These are phyloP conservation scores for Elsinoe australis DNA, from an alignment of 2,329 filamentous ascomycete species.

Conservation along the genomic window DNA sequence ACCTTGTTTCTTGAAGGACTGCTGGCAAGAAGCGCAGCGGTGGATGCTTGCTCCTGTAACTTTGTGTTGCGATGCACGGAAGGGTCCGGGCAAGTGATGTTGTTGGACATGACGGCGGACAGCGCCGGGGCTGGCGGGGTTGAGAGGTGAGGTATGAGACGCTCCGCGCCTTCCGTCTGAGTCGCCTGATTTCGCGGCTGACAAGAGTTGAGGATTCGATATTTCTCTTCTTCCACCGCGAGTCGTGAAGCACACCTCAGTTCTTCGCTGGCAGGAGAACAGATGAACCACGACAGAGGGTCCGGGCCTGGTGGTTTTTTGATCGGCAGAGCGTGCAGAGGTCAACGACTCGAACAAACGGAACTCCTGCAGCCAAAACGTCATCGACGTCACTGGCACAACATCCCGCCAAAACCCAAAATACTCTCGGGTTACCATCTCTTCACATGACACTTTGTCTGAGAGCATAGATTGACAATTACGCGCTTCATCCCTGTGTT, in stretches of 20 bases:
- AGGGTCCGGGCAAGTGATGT: conserved; percentile 38
- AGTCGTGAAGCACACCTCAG: too few relatives aligned
- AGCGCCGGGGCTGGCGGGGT: conserved; percentile 3
- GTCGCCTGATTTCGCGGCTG: background rate
- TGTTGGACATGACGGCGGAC: background rate
- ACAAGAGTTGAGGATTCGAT: background rate
- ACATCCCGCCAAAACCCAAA: background rate
- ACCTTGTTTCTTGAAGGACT: conserved; percentile 29
- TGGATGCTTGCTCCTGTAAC: conserved; percentile 49
- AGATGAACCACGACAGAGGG: background rate
- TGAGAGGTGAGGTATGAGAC: background rate
- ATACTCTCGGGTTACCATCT: background rate
- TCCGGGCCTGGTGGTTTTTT: conserved; percentile 7
- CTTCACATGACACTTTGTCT: conserved; percentile 8
- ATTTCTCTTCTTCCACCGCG: too few relatives aligned
- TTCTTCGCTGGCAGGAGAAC: too few relatives aligned
- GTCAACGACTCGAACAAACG: too few relatives aligned
- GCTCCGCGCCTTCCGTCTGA: background rate
- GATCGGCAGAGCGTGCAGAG: conserved; percentile 9
- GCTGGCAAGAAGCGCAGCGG: conserved; percentile 52
- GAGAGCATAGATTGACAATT: background rate
- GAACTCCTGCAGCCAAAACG: background rate
- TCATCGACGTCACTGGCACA: conserved; percentile 11
- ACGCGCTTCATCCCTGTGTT: too few relatives aligned
- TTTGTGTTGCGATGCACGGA: conserved; percentile 35